Conservation (phyloP, 495 filamentous ascomycete genomes). For the Hypoxylon fuscum region DNA sequence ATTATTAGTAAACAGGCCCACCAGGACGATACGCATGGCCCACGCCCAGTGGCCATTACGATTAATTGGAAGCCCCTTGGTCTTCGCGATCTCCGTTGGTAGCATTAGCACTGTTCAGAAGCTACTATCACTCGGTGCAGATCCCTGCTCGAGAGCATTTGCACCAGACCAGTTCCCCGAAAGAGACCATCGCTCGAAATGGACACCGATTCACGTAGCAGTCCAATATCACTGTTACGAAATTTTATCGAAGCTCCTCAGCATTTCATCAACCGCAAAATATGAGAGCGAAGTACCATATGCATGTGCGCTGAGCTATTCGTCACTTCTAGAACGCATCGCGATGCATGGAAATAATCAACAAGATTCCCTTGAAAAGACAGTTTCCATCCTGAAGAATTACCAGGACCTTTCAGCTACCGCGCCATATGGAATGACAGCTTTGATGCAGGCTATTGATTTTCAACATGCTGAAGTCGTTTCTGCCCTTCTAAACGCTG, state of each 20-base stretch:
- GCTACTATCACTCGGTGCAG: conserved; percentile 28
- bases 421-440: conserved; percentile 32
- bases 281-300: conserved; percentile 4
- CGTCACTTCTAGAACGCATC: conserved; percentile 34
- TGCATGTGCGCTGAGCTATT: conserved; percentile 33
- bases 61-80: conserved; percentile 41
- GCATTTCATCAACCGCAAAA: background rate
- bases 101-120: conserved; percentile 25
- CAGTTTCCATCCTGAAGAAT: conserved; percentile 17
- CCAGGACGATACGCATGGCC: conserved; percentile 8
- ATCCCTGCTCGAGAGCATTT: conserved; percentile 21
- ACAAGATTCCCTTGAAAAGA: conserved; percentile 5
- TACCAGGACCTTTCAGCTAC: conserved; percentile 6
- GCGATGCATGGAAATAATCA: conserved; percentile 31
- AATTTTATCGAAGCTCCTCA: conserved; percentile 30
- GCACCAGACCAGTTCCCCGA: conserved; percentile 12
- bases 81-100: conserved; percentile 34
- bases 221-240: conserved; percentile 39
- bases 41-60: conserved; percentile 43
- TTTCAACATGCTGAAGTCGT: conserved; percentile 35
- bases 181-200: conserved; percentile 13
- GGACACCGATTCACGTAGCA: conserved; percentile 45
- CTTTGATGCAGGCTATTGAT: conserved; percentile 43
- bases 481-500: conserved; percentile 17
- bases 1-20: conserved; percentile 20